Percentiles rank a stretch among this genome's conserved stretches.
phyloP scores from a whole-genome alignment of 2,329 filamentous ascomycete genomes.

The Hypoxylon sp. region DNA sequence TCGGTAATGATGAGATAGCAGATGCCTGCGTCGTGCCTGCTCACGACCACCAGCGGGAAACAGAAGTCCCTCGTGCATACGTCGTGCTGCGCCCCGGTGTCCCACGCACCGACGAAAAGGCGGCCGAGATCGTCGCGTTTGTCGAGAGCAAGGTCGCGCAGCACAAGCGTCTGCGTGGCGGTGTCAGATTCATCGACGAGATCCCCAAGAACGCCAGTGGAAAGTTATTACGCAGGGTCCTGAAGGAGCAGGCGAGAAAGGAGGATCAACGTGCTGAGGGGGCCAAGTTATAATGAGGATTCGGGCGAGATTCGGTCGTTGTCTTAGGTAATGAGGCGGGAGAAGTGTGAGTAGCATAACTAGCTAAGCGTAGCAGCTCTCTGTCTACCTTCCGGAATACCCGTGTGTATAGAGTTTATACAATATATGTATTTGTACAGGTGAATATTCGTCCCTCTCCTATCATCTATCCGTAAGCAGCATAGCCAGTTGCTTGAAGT shows the following conservation, averaged over 20 bases:
- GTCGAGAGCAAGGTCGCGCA: conserved; percentile 58
- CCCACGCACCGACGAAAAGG: conserved; percentile 56
- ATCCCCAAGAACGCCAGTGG: conserved; percentile 76
- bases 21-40: conserved; percentile 76
- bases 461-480: conserved; percentile 17
- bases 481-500: conserved; percentile 8
- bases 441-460: not conserved
- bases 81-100: conserved; percentile 66
- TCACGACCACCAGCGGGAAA: conserved; percentile 72
- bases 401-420: conserved; percentile 21
- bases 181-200: conserved; percentile 64
- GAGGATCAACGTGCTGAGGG: conserved; percentile 50
- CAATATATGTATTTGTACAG: conserved; percentile 38
- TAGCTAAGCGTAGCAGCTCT: conserved; percentile 10
- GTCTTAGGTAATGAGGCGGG: not conserved
- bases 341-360: not conserved
- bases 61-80: conserved; percentile 78
- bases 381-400: conserved; percentile 26
- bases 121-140: conserved; percentile 58
- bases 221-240: conserved; percentile 72
- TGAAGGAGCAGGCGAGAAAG: conserved; percentile 63
- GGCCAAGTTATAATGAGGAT: conserved; percentile 49
- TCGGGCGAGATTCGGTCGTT: not conserved
- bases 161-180: conserved; percentile 59
- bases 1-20: conserved; percentile 60